Evolutionary conservation across 352 stramenopile species (phyloP), one percentile per base, ranked within the genome.

Genomic region (Globisporangium nodosum): DNA sequence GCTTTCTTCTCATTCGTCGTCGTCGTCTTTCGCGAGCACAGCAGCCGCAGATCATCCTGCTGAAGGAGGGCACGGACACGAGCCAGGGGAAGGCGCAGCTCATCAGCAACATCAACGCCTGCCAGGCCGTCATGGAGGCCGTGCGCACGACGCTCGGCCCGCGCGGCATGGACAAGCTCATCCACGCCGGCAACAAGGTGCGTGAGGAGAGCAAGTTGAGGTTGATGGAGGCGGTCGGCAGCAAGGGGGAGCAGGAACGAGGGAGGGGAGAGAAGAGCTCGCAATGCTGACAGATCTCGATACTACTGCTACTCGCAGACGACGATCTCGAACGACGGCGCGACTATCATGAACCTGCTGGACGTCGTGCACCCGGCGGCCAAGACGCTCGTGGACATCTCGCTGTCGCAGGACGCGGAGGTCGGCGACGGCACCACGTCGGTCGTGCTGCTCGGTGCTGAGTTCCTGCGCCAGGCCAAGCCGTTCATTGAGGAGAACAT

Each of bases 111-210:
- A 91, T 91, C 66, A 91, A 92, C 63, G 81, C 83, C 21, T 91
- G 85, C 59, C 83, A 98, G 73, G 97, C 97, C 27, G 92, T 99
- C 48, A 97, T 96, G 68, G 97, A 99, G 71, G 91, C 96, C 54
- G 90, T 99, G 53, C 88, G 96, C 58, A 98, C 97, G 31, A 99
- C 97, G 13, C 80, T 99, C 30, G 97, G 97, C 24, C 97, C 97
- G 30, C 89, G 97, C 31, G 97, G 97, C 61, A 99, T 99, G 96
- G 97, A 99, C 84, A 99, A 99, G 74, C 84, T 99, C n/a, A 94
- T 99, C 46, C 96, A 98, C 64, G 78, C 94, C 31, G 85, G 86
- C 54, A 78, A 75, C 54, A 91, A 89, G 66, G 71, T 79, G 49
- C 52, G 37, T 47, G 49, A 9, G 16, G 48, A 24, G 9, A 3